Conservation (phyloP, 768 basidiomycete species). For the Pleurotus eryngii region DNA sequence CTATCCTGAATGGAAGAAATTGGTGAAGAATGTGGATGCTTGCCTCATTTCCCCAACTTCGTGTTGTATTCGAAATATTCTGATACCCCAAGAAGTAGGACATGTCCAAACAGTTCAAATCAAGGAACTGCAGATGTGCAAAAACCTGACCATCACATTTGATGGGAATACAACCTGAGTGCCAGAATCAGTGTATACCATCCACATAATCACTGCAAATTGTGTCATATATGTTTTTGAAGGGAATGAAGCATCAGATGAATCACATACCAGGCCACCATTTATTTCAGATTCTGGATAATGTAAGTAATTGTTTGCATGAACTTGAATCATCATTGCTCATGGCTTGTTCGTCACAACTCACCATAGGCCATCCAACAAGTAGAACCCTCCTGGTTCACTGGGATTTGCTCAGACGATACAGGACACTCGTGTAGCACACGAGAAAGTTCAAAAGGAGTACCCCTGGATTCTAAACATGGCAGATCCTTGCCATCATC, state of each 20-base stretch:
- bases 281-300: constrained; percentile 9
- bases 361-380: constrained; percentile 12
- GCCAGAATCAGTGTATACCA: constrained; percentile 17
- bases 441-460: constrained; percentile 6
- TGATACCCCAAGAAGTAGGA: constrained; percentile 12
- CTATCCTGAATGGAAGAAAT: not conserved
- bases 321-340: too few species aligned
- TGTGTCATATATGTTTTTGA: constrained; percentile 12
- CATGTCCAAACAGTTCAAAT: constrained; percentile 6
- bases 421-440: constrained; percentile 16
- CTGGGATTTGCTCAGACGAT: constrained; percentile 17
- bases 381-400: constrained; percentile 15
- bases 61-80: not conserved
- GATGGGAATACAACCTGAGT: constrained; percentile 16
- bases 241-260: constrained; percentile 16
- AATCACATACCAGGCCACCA: constrained; percentile 16
- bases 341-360: not conserved
- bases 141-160: constrained; percentile 16
- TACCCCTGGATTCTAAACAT: constrained; percentile 16
- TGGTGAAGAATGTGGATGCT: not conserved
- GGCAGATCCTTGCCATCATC: constrained; percentile 15
- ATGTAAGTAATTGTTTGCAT: constrained; percentile 2
- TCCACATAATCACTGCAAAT: constrained; percentile 16
- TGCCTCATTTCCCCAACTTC: not conserved
- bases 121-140: not conserved